Percentiles rank a stretch among this genome's conserved stretches.
These are phyloP conservation scores for Passalora sequoiae DNA, from an alignment of 2,329 filamentous ascomycete genomes.

Conservation along the genomic window DNA sequence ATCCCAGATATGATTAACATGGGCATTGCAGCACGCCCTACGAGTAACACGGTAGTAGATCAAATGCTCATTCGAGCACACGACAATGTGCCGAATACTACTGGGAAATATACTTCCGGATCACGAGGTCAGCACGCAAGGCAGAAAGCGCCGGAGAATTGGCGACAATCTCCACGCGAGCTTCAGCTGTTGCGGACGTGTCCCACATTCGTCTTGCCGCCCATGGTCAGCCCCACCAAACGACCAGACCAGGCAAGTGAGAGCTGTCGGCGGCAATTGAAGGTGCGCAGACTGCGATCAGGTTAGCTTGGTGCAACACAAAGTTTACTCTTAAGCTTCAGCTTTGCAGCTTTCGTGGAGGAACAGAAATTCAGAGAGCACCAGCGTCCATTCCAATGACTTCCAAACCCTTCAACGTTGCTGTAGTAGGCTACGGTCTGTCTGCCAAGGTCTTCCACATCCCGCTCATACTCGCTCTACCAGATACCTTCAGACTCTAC, in stretches of 20 bases:
- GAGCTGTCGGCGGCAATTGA: too few relatives aligned
- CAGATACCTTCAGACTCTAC: constrained; percentile 59
- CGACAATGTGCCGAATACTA: too few relatives aligned
- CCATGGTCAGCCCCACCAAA: constrained; percentile 5
- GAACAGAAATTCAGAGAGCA: not conserved
- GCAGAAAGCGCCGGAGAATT: too few relatives aligned
- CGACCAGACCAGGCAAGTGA: constrained; percentile 20
- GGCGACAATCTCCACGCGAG: not conserved
- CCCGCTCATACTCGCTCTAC: constrained; percentile 63
- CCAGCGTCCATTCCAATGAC: constrained; percentile 16
- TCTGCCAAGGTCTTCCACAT: constrained; percentile 80
- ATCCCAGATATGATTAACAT: too few relatives aligned
- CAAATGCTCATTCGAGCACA: too few relatives aligned
- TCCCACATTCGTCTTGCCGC: constrained; percentile 1
- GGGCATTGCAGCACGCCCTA: not conserved
- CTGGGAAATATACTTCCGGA: too few relatives aligned
- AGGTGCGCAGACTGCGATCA: too few relatives aligned
- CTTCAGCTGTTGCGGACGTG: not conserved
- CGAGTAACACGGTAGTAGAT: too few relatives aligned
- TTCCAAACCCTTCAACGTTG: constrained; percentile 47
- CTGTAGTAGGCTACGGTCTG: constrained; percentile 56
- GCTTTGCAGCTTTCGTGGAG: too few relatives aligned
- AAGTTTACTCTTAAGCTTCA: not conserved
- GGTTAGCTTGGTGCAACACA: not conserved
- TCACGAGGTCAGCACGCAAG: too few relatives aligned